Evolutionary conservation across 179 eudicot genomes (phyloP), one percentile per base, ranked within the genome.

Genomic region (Camellia oleifera): DNA sequence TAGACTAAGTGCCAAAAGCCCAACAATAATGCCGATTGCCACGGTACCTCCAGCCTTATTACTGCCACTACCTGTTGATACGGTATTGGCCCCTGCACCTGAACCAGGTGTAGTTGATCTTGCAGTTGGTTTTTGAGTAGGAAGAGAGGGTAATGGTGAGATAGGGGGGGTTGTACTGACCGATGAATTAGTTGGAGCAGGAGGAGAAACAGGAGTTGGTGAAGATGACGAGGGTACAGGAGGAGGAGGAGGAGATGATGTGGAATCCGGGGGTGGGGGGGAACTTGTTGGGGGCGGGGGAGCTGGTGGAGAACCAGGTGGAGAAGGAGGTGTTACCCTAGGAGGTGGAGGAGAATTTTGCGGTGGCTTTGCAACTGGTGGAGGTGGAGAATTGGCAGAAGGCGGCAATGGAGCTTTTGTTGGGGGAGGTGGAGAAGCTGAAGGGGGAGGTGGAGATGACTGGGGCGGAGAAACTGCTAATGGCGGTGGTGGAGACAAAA

Each of bases 1-100:
- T 64, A 93, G 83, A 56, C 85, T 83, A 60, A 92, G 83, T 45
- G 88, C 88, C 72, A 95, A 63, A 65, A 94, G 79, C 10, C 89
- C 90, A 46, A 88, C 88, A 77, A 89, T 83, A 74, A 83, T 64
- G 52, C 94, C 97, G 68, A 95, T 76, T 45, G 91, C 97, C 73
- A 83, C 87, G 57, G 76, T 85, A 64, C 76, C 79, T 48, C 86
- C 87, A 5, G 69, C 54, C 8, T 57, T 67, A 2, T 71, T 12
- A 81, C 92, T 76, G 44, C 85, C 78, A 70, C 81, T 23, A 50
- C 78, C 68, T 72, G 76, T 45, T 74, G 80, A 4, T 77, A 78
- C 32, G 10, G 88, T 53, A 76, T 76, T 70, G 45, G 74, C 74
- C 20, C 84, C 71, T 18, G 56, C 57, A 79, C 69, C 77, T 6